Base-by-base conservation (phyloP, 495 filamentous ascomycete genomes). In the Neurospora sp. region DNA sequence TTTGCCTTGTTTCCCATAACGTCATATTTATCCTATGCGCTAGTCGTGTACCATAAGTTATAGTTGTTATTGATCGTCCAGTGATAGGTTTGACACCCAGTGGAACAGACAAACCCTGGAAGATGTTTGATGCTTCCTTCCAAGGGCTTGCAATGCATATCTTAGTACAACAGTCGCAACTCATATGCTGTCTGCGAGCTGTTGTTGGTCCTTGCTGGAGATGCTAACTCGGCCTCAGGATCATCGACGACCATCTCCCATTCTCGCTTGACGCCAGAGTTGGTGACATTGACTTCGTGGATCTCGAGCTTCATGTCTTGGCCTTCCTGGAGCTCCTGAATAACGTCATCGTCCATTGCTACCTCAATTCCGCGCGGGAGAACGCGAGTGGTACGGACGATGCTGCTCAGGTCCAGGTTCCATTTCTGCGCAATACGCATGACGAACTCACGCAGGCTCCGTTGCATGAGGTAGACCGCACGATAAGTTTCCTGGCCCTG, bases 301-400 rank as follows among this genome's bases (percentile, higher is more conserved):
- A 89, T 77, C 71, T 88, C 85, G 68, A 89, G 81, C 3, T 75
- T 86, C 90, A 99, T 94, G 77, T 97, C 95, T 78, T 98, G 93
- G 9, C 94, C 94, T 82, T 99, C 96, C 0, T 90, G 86, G 18
- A 98, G 85, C 79, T 94, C 91, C n/a, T 87, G 87, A 22, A 99
- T 89, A 39, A 96, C 90, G 68, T 97, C 94, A 74, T 99, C 93
- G 79, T 99, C 96, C 70, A 98, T 86, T 79, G 94, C 89, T 66
- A 99, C 90, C 75, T 92, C 88, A 5, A 98, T 79, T 0, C 94
- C 93, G 72, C 88, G 88, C 31, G 87, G 82, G 35, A 91, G 91
- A 72, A 94, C 83, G 42, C 87, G 92, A 31, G 97, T 80, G 2
- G 91, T 89, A 39, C 91, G 89, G 14, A 89, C 80, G 48, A 98